Conservation (phyloP, 257 asterid genomes). For the Jacaranda copaia region DNA sequence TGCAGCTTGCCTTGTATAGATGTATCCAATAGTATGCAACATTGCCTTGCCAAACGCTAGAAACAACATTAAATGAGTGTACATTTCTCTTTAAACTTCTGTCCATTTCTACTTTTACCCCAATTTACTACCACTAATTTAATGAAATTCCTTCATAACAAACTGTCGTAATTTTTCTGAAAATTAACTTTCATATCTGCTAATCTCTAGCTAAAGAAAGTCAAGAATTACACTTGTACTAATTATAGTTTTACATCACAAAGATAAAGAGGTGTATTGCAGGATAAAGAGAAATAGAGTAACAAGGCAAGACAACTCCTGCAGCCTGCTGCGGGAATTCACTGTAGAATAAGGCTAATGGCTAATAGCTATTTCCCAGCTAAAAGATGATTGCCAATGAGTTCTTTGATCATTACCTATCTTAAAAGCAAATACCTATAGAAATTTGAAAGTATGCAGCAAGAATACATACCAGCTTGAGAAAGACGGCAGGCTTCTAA, state of each 20-base stretch:
- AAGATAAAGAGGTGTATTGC: too few relatives aligned
- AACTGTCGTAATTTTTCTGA: neutral
- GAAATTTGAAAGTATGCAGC: neutral
- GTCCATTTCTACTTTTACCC: neutral
- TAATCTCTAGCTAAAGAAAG: neutral
- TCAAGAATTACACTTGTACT: neutral
- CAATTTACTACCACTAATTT: neutral
- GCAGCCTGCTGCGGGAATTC: neutral
- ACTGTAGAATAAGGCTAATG: neutral
- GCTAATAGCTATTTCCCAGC: neutral
- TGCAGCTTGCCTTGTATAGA: slow-evolving; percentile 89
- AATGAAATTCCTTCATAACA: neutral
- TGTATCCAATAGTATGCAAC: slow-evolving; percentile 86
- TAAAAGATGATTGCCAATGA: neutral
- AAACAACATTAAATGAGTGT: slow-evolving; percentile 30
- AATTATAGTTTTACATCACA: neutral
- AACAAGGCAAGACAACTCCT: too few relatives aligned
- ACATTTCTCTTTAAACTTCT: neutral
- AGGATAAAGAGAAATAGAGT: too few relatives aligned
- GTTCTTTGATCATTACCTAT: slow-evolving; percentile 20
- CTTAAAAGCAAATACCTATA: slow-evolving; percentile 4
- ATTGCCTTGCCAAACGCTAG: slow-evolving; percentile 88
- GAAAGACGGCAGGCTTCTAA: slow-evolving; percentile 73
- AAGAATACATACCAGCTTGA: slow-evolving; percentile 61
- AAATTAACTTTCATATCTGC: neutral